These are phyloP conservation scores for Asterionellopsis glacialis DNA, from an alignment of 108 stramenopile genomes.

Conservation along the genomic window DNA sequence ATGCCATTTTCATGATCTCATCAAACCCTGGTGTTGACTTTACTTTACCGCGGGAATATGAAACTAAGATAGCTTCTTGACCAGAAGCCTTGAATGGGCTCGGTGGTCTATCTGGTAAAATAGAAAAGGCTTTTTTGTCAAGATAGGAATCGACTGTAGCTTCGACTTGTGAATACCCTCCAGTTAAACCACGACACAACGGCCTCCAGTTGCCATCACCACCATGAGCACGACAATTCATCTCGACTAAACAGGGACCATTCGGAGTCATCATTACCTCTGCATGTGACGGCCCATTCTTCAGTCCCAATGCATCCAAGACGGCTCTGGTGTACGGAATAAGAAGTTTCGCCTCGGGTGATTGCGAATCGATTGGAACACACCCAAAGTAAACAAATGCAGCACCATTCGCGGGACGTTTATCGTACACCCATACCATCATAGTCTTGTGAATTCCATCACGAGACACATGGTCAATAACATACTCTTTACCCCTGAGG, in stretches of 20 bases:
- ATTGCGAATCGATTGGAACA: conserved; percentile 64
- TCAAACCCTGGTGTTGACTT: conserved; percentile 80
- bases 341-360: conserved; percentile 71
- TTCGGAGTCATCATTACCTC: conserved; percentile 75
- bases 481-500: conserved; percentile 87
- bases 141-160: conserved; percentile 79
- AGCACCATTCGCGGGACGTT: conserved; percentile 78
- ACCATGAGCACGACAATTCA: conserved; percentile 82
- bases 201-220: conserved; percentile 92
- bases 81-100: conserved; percentile 83
- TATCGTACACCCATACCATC: conserved; percentile 95
- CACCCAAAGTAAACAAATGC: conserved; percentile 82
- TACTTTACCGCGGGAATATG: conserved; percentile 62
- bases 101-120: conserved; percentile 58
- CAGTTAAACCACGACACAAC: conserved; percentile 62
- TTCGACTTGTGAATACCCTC: conserved; percentile 86
- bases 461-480: conserved; percentile 82
- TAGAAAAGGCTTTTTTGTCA: conserved; percentile 52
- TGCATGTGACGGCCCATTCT: conserved; percentile 68
- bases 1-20: conserved; percentile 57
- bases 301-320: conserved; percentile 70
- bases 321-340: conserved; percentile 76
- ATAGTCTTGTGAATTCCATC: conserved; percentile 88
- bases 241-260: conserved; percentile 89
- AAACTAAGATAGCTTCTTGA: conserved; percentile 84